Conservation (phyloP, 2,329 filamentous ascomycete genomes). For the Cytospora leucostoma region DNA sequence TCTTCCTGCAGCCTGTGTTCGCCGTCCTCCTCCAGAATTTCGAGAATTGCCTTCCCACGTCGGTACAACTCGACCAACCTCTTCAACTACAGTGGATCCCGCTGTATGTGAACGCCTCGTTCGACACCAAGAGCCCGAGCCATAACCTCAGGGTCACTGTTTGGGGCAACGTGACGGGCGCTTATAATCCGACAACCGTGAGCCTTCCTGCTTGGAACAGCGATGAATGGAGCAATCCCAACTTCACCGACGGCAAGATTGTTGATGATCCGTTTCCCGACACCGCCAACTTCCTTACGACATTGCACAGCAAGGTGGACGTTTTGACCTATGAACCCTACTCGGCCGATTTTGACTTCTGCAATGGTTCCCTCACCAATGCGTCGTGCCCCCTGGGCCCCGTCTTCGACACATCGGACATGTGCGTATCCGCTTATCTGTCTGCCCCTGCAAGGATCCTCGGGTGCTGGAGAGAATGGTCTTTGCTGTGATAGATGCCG, state of each 20-base stretch:
- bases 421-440: conserved; percentile 39
- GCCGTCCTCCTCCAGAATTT: conserved; percentile 72
- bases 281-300: conserved; percentile 61
- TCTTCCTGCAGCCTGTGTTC: conserved; percentile 42
- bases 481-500: neutral
- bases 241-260: conserved; percentile 74
- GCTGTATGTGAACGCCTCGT: conserved; percentile 70
- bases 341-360: conserved; percentile 62
- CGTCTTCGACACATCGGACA: conserved; percentile 56
- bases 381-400: conserved; percentile 74
- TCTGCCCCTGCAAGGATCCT: neutral
- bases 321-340: conserved; percentile 78
- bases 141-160: conserved; percentile 76
- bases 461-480: neutral
- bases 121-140: conserved; percentile 60
- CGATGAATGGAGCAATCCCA: conserved; percentile 62
- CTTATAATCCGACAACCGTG: conserved; percentile 48
- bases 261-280: conserved; percentile 56
- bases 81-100: conserved; percentile 78
- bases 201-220: conserved; percentile 61
- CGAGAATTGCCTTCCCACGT: conserved; percentile 75
- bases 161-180: conserved; percentile 89
- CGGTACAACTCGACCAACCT: conserved; percentile 58
- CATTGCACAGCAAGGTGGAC: conserved; percentile 69
- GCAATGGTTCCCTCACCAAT: conserved; percentile 59